These are phyloP conservation scores for Penicillium sp. DNA, from an alignment of 2,329 filamentous ascomycete species.

Conservation along the genomic window DNA sequence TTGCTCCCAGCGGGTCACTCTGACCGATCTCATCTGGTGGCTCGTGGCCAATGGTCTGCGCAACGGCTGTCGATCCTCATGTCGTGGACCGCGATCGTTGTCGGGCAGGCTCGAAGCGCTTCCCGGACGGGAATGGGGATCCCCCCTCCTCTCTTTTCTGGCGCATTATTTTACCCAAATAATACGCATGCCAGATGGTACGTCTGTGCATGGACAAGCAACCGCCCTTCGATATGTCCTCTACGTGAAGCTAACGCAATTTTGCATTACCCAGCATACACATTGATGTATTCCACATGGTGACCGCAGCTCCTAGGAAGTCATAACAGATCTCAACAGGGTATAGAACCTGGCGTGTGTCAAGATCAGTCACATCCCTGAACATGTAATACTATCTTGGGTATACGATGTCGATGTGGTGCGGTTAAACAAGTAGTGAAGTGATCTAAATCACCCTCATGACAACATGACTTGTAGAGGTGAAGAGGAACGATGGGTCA, in stretches of 20 bases:
- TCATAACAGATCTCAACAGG: too few relatives aligned
- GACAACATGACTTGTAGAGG: not conserved
- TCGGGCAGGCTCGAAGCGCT: not conserved
- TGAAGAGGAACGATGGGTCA: not conserved
- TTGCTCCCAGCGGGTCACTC: not conserved
- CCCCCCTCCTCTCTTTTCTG: not conserved
- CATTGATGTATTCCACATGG: too few relatives aligned
- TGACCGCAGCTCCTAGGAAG: too few relatives aligned
- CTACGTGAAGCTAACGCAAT: too few relatives aligned
- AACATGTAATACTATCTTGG: too few relatives aligned
- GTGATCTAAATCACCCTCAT: not conserved
- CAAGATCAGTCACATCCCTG: too few relatives aligned
- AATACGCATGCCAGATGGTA: not conserved
- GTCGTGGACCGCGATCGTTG: not conserved
- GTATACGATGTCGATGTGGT: too few relatives aligned
- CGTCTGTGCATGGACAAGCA: too few relatives aligned
- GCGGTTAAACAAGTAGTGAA: too few relatives aligned
- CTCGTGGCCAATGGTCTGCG: not conserved
- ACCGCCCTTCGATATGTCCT: not conserved
- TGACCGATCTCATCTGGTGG: not conserved
- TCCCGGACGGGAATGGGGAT: not conserved
- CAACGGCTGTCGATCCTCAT: conserved; percentile 9
- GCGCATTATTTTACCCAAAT: not conserved
- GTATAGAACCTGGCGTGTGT: too few relatives aligned
- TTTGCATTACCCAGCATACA: too few relatives aligned